phyloP scores from a whole-genome alignment of 1,139 yeast genomes.

The Saccharomycopsis hybrid region DNA sequence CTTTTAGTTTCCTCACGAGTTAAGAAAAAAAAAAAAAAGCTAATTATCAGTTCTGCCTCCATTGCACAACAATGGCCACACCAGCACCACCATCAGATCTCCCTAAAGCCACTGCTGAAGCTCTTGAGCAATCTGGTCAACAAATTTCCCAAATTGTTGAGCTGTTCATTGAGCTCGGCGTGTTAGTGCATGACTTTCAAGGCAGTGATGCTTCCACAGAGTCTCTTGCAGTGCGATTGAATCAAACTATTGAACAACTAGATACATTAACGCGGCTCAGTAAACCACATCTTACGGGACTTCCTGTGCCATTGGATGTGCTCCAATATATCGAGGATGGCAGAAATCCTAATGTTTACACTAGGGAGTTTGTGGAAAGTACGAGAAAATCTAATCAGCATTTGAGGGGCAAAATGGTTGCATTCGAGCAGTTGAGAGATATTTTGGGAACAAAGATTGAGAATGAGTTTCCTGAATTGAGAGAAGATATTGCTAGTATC shows the following conservation, averaged over 20 bases:
- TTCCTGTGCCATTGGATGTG: slow-evolving; percentile 70
- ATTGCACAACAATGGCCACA: too few relatives aligned
- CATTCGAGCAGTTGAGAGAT: slow-evolving; percentile 52
- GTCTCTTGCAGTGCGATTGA: slow-evolving; percentile 40
- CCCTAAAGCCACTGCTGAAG: neutral
- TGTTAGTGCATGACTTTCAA: slow-evolving; percentile 86
- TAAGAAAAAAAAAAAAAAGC: too few relatives aligned
- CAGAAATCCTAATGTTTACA: slow-evolving; percentile 92
- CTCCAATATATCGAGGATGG: slow-evolving; percentile 89
- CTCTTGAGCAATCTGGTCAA: slow-evolving; percentile 35
- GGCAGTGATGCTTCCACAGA: slow-evolving; percentile 66
- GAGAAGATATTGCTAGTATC: slow-evolving; percentile 45
- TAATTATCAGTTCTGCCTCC: too few relatives aligned
- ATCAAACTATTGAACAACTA: slow-evolving; percentile 33
- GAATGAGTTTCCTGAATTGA: slow-evolving; percentile 73
- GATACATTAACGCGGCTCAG: slow-evolving; percentile 29
- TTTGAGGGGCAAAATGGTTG: slow-evolving; percentile 73
- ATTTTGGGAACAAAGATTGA: slow-evolving; percentile 61
- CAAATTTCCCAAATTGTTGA: slow-evolving; percentile 72
- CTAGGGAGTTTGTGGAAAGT: slow-evolving; percentile 92
- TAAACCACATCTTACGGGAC: slow-evolving; percentile 30
- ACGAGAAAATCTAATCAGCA: slow-evolving; percentile 84
- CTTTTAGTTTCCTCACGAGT: too few relatives aligned
- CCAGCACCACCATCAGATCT: too few relatives aligned
- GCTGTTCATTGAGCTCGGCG: slow-evolving; percentile 80